Base-by-base conservation (phyloP, 768 basidiomycete genomes). In the Scleroderma bovista region DNA sequence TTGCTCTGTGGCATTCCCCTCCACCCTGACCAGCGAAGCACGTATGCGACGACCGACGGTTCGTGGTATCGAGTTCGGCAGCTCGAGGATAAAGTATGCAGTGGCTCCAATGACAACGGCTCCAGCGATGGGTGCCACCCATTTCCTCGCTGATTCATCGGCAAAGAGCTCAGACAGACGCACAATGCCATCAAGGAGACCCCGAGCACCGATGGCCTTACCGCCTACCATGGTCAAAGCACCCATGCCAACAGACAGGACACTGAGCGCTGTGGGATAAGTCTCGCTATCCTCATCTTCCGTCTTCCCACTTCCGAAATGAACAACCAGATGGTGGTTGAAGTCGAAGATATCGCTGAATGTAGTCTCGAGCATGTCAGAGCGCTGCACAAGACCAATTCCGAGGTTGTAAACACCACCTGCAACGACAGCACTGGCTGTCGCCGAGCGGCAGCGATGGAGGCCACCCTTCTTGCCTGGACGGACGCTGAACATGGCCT, bases 191-290 rank as follows among this genome's bases (percentile, higher is more conserved):
- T 95, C 93, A 57, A 98, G 75, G 46, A 94, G 63, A 16, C 81
- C 78, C 6, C 87, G 80, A 1, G 81, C 73, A 19, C 92, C 90
- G 23, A 95, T 65, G 2, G 83, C 79, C 63, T 91, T 86, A 45
- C 89, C 86, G 45, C 92, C 88, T 44, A 93, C 81, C 79, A 97
- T 86, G 7, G 92, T 92, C 60, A 96, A 69, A 3, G 90, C 91
- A 47, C 94, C 89, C 19, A 94, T 69, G 33, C 89, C 84, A 31
- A 89, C 80, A 20, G 86, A 86, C 11, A 87, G 75, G 34, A 92
- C 66, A 51, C 86, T 79, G 23, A 91, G 74, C 5, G 86, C 84
- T 31, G 79, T 88, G 34, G 73, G 70, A 43, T 76, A 59, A 51
- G 76, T 72, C 20, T 70, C 70, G 43, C 72, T 68, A 20, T 66